Conservation (phyloP, 1,284 basidiomycete species). For the Ustilago trichophora region DNA sequence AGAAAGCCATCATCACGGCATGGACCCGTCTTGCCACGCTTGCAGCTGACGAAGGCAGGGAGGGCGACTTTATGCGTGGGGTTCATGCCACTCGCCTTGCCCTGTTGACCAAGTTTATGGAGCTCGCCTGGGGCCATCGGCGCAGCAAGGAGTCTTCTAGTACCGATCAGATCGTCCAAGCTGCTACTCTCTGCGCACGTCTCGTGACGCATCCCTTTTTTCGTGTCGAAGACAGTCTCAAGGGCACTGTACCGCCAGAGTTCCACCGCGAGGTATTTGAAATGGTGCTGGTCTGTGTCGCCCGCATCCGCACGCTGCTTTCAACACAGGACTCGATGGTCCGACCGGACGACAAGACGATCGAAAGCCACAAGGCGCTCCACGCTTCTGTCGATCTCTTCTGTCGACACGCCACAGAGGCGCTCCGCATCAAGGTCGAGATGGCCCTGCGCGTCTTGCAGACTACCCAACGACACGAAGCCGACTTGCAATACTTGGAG, state of each 20-base stretch:
- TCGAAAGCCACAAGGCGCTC: slow-evolving; percentile 70
- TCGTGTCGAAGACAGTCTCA: slow-evolving; percentile 78
- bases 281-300: slow-evolving; percentile 43
- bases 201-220: slow-evolving; percentile 80
- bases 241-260: slow-evolving; percentile 74
- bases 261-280: slow-evolving; percentile 73
- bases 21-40: slow-evolving; percentile 47
- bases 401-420: slow-evolving; percentile 73
- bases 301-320: slow-evolving; percentile 29
- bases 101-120: slow-evolving; percentile 78
- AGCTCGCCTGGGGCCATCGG: slow-evolving; percentile 74
- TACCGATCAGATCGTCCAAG: slow-evolving; percentile 72
- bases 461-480: slow-evolving; percentile 72
- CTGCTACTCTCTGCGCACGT: slow-evolving; percentile 74
- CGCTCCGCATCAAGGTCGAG: slow-evolving; percentile 75
- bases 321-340: slow-evolving; percentile 6
- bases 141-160: slow-evolving; percentile 17
- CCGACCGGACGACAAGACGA: slow-evolving; percentile 28
- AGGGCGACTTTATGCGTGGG: slow-evolving; percentile 83
- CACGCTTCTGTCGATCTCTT: slow-evolving; percentile 83
- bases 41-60: slow-evolving; percentile 76
- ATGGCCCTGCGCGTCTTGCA: slow-evolving; percentile 66
- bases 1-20: slow-evolving; percentile 24
- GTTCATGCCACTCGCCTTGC: slow-evolving; percentile 81
- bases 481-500: slow-evolving; percentile 72